Base-by-base conservation (phyloP, 805 yeast genomes). In the Yamadazyma olivae region DNA sequence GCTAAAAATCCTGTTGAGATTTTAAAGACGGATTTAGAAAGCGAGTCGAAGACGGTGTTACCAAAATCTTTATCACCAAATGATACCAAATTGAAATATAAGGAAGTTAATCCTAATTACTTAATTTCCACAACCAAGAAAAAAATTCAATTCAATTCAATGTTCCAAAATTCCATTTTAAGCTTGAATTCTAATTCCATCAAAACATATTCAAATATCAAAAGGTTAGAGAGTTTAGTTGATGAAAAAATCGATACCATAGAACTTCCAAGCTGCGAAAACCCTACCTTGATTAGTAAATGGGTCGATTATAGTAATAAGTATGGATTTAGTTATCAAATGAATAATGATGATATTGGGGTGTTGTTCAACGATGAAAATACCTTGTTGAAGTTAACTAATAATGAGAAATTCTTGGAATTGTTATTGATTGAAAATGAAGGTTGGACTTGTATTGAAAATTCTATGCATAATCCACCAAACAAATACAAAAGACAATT, bases 251-350 rank as follows among this genome's bases (percentile, higher is more conserved):
- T 57, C 41, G 66, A 59, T 32, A 49, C 61, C 19, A 44, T 53
- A 26, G 70, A 64, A 43, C 59, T 65, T 31, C 73, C 72, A 25
- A 52, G 60, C 6, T 64, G 70, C 39, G 74, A 71, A 46, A 74
- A 76, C 44, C 95, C 90, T 9, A 75, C 79, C 14, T 76, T 86
- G 41, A 79, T 91, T 28, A 84, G 95, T 42, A 90, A 91, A 57
- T 93, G 99, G 99, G 98, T 95, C 19, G 99, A 93, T 57, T 93
- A 91, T 57, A 84, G 96, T 18, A 89, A 90, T 64, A 88, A 84
- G 58, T 95, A 91, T 60, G 99, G 99, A 1, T 82, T 93, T 54
- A 86, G 96, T 4, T 93, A 91, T 58, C 96, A 93, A 56, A 66
- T 93, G 39, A 85, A 91, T 15, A 84, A 89, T 30, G 93, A 91